Base-by-base conservation (phyloP, 306 rosid species). In the Vigna reflexopilosa region DNA sequence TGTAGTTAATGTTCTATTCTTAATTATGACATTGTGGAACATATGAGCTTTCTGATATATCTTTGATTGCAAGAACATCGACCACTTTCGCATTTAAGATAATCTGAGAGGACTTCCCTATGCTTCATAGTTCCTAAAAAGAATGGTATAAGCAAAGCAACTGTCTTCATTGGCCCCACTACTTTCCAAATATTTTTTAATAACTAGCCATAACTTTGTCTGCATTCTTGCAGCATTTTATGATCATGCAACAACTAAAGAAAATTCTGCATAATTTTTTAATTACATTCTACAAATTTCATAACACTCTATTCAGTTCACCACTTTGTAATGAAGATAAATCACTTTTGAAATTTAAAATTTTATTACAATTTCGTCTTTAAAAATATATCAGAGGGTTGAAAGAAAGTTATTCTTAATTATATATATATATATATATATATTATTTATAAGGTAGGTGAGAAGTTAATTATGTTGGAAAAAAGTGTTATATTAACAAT, bases 61-160 rank as follows among this genome's bases (percentile, higher is more conserved):
- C 83, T 78, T 82, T 79, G 81, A 77, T 82, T 85, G 68, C 71
- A 76, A 85, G 82, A 76, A 70, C 77, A 40, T 68, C 57, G 36
- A 83, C 70, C 78, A 9, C 81, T 74, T 74, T 74, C 38, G 72
- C 76, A 77, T 70, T 64, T 45, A 45, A 28, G 56, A 56, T 48
- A 44, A 19, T 73, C 30, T 64, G 57, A 54, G 57, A 48, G 26
- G 50, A 74, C 56, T 36, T 24, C 10, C 58, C 24, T 59, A 4
- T 67, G 65, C 34, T 34, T 49, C 61, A 42, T 56, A 20, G 48
- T 24, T 74, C 30, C 61, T 57, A 49, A 57, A 57, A 20, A 17
- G 38, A 81, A 67, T 9, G 32, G 77, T 70, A 34, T 17, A 79
- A 28, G 70, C 66, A 83, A 80, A 69, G 75, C 77, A 83, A 83